Evolutionary conservation across 768 basidiomycete genomes (phyloP).

Genomic region (Cantharellus cinnabarinus): DNA sequence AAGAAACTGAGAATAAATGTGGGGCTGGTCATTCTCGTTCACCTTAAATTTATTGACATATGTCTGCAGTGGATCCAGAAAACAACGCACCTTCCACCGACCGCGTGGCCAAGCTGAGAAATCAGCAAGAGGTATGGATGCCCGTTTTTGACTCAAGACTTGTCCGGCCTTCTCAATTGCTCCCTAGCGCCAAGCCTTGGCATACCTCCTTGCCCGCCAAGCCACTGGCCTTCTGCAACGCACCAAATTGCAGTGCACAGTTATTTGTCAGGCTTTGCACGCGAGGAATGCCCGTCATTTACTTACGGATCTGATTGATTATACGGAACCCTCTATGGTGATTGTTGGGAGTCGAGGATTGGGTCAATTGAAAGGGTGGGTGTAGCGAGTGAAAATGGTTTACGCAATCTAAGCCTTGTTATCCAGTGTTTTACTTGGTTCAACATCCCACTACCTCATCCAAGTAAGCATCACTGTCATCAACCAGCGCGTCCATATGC

Average conservation of each 20-base stretch:
- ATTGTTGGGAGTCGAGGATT: slow-evolving; percentile 91
- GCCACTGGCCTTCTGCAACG: slow-evolving; percentile 78
- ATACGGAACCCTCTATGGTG: slow-evolving; percentile 71
- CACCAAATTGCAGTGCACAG: slow-evolving; percentile 66
- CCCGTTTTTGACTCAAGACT: not conserved
- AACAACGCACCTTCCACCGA: slow-evolving; percentile 50
- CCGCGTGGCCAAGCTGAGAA: slow-evolving; percentile 54
- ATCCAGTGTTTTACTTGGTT: slow-evolving; percentile 70
- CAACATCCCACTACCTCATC: slow-evolving; percentile 85
- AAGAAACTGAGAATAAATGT: slow-evolving; percentile 86
- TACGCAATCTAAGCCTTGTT: slow-evolving; percentile 1
- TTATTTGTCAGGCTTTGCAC: slow-evolving; percentile 90
- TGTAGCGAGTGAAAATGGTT: slow-evolving; percentile 3
- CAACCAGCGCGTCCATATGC: not conserved
- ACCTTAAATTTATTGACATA: not conserved
- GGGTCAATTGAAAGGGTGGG: slow-evolving; percentile 70
- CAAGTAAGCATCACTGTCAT: slow-evolving; percentile 25
- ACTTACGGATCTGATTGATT: slow-evolving; percentile 47
- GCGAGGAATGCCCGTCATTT: slow-evolving; percentile 76
- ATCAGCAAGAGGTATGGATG: slow-evolving; percentile 65
- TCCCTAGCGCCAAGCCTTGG: slow-evolving; percentile 61
- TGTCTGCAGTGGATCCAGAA: slow-evolving; percentile 38
- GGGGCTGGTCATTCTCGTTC: not conserved
- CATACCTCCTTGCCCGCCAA: slow-evolving; percentile 77
- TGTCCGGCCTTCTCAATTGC: not conserved